phyloP scores from a whole-genome alignment of 208 protist genomes.

The Naegleria fowleri region DNA sequence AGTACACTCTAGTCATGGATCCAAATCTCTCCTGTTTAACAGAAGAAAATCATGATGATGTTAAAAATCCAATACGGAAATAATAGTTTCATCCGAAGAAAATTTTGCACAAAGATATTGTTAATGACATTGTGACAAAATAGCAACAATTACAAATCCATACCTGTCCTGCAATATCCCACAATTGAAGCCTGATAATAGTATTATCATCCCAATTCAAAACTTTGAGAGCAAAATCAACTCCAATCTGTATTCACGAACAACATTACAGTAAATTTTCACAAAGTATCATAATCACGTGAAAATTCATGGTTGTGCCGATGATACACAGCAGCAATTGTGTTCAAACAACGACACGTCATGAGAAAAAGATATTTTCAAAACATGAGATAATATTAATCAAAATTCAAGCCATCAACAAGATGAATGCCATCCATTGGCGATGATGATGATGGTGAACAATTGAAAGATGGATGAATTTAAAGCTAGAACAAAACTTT shows the following conservation, averaged over 20 bases:
- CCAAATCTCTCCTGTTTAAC: slow-evolving; percentile 46
- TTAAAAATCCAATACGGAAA: no score
- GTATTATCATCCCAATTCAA: slow-evolving; percentile 45
- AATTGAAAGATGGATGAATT: no score
- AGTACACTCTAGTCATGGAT: slow-evolving; percentile 61
- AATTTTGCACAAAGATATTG: not conserved
- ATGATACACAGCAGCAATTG: not conserved
- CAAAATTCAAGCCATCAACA: no score
- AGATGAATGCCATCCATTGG: no score
- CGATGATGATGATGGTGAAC: no score
- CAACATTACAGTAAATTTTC: not conserved
- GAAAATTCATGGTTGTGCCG: no score
- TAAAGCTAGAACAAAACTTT: no score
- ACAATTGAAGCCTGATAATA: slow-evolving; percentile 48
- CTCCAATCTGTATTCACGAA: slow-evolving; percentile 50
- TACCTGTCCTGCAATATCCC: slow-evolving; percentile 41
- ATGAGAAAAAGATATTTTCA: slow-evolving; percentile 15
- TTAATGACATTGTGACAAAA: not conserved
- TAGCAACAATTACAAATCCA: no score
- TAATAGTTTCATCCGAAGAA: no score
- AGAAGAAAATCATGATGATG: slow-evolving; percentile 8
- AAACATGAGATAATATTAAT: no score
- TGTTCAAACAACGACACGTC: not conserved
- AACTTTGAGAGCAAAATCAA: slow-evolving; percentile 63
- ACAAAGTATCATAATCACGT: not conserved